A percentile compares a stretch with the other conserved stretches of the same genome.
Conservation (phyloP, 768 basidiomycete genomes). For the Boletellus ananas region DNA sequence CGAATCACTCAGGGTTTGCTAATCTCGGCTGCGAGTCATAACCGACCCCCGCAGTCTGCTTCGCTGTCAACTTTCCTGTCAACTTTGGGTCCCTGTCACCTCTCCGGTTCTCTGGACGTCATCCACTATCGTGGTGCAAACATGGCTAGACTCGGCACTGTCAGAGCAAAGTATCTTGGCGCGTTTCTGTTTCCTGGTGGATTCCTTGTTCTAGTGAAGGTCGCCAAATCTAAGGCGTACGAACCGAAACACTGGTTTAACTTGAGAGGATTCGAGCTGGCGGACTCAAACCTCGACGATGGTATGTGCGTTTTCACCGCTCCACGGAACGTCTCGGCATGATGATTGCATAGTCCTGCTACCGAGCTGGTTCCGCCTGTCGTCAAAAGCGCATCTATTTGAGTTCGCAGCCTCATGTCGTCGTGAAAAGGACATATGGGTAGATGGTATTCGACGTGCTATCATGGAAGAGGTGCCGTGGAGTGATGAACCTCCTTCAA, state of each 20-base stretch:
- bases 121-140: conserved; percentile 61
- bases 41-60: conserved; percentile 33
- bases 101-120: conserved; percentile 87
- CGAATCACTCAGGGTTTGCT: conserved; percentile 49
- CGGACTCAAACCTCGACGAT: conserved; percentile 66
- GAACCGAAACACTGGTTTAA: conserved; percentile 89
- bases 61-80: conserved; percentile 57
- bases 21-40: conserved; percentile 23
- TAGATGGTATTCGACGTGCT: conserved; percentile 59
- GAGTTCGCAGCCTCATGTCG: conserved; percentile 84
- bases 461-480: conserved; percentile 42
- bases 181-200: conserved; percentile 86
- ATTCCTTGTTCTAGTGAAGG: conserved; percentile 84
- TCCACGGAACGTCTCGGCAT: conserved; percentile 4
- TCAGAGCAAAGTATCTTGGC: conserved; percentile 83
- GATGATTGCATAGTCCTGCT: conserved; percentile 54
- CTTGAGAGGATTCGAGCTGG: conserved; percentile 65
- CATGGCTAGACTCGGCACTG: conserved; percentile 41
- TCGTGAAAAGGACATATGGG: conserved; percentile 86
- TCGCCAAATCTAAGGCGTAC: conserved; percentile 74
- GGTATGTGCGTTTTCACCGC: conserved; percentile 50
- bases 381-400: conserved; percentile 65
- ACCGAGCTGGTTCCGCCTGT: conserved; percentile 77
- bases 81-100: conserved; percentile 72
- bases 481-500: conserved; percentile 61